phyloP scores from a whole-genome alignment of 345 rosid genomes.

The Stellera chamaejasme region DNA sequence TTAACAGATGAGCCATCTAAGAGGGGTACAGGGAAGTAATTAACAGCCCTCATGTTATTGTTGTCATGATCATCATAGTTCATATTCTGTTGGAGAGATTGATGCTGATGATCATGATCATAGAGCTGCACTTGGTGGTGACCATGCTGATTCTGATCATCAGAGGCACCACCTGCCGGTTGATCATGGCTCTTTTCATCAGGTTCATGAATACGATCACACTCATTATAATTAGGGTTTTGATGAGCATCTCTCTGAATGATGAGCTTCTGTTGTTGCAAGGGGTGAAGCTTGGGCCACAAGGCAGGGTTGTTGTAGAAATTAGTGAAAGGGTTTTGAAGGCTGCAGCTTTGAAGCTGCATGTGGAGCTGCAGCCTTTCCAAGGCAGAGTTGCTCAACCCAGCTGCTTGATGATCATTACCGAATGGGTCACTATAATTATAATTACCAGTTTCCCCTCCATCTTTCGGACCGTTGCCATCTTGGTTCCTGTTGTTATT shows the following conservation, averaged over 20 bases:
- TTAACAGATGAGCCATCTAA: no score
- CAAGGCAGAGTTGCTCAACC: conserved; percentile 60
- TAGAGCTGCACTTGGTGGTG: conserved; percentile 2
- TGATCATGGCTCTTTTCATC: conserved; percentile 11
- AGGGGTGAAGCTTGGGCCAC: conserved; percentile 74
- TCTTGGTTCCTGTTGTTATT: conserved; percentile 23
- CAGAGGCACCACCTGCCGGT: conserved; percentile 5
- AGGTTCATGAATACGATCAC: conserved; percentile 12
- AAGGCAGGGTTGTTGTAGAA: conserved; percentile 53
- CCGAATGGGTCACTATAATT: no score
- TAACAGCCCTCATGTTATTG: no score
- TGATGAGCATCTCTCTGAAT: conserved; percentile 12
- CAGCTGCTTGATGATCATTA: conserved; percentile 18
- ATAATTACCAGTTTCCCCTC: conserved; percentile 14
- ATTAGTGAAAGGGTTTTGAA: conserved; percentile 45
- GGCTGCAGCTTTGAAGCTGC: conserved; percentile 59
- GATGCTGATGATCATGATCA: no score
- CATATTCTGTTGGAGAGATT: no score
- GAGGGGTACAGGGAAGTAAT: no score
- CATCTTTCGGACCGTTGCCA: conserved; percentile 9
- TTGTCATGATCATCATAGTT: no score
- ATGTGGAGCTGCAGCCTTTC: conserved; percentile 92
- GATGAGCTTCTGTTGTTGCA: conserved; percentile 36
- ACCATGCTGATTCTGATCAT: no score
- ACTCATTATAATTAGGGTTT: conserved; percentile 19